Evolutionary conservation across 257 asterid genomes (phyloP), one percentile per base, ranked within the genome.

Genomic region (Salvia rosmarinus): DNA sequence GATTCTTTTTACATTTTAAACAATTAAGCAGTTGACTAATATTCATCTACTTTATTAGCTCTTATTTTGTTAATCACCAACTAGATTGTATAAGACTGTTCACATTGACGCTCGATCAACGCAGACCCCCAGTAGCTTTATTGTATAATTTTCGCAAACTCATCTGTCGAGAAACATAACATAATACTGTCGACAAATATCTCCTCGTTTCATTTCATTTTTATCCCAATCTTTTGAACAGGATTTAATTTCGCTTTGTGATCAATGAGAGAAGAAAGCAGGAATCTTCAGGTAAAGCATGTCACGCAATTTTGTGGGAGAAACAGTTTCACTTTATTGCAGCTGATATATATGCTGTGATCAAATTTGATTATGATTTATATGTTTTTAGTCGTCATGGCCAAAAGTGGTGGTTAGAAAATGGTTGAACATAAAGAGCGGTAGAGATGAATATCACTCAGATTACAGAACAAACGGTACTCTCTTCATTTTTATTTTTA

Each of bases 331-430:
- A 67, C 46, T 49, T 57, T 20, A 34, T 64, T 62, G 65, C 64
- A 73, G 14, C 8, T 13, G 14, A 47, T 57, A 2, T 19, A 47
- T 54, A 0, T 12, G 52, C n/a, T n/a, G 44, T 34, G 25, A 44
- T 71, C 34, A 6, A 64, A 44, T 43, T 77, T 43, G 19, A 9
- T 62, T 72, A 49, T 12, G 8, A 2, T 8, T 0, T 14, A 59
- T 30, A 57, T 12, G 0, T 9, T 55, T 72, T 85, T 85, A 88
- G 96, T 77, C 83, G 6, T 87, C 93, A 25, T 88, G 93, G 96
- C 85, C 96, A 0, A 85, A 82, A 77, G 79, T 63, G 77, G 93
- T 90, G 43, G 96, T 74, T 11, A 82, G 72, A 66, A 92, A 87
- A 78, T 84, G 94, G 95, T 75, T 92, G 84, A 90, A 87, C 55